Percentiles rank a stretch among this genome's conserved stretches.
phyloP scores from a whole-genome alignment of 116 monocot genomes.

The Posidonia oceanica region DNA sequence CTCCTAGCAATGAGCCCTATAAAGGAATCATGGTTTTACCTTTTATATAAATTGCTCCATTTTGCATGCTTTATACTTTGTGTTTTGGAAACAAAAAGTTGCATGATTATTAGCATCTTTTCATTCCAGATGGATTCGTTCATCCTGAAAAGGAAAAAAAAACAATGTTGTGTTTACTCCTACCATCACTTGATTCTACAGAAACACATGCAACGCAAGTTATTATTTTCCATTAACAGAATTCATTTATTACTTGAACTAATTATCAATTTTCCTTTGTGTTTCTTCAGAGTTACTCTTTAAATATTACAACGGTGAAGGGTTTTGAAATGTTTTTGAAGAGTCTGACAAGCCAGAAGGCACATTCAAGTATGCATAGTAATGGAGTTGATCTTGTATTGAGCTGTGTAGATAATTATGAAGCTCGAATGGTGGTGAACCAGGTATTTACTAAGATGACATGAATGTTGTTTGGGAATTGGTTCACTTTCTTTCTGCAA shows the following conservation, averaged over 20 bases:
- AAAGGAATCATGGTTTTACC: too few relatives aligned
- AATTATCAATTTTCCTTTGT: constrained; percentile 1
- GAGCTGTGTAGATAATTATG: constrained; percentile 98
- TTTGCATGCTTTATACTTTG: too few relatives aligned
- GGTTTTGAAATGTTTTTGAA: constrained; percentile 82
- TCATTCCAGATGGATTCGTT: too few relatives aligned
- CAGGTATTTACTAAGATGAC: constrained; percentile 32
- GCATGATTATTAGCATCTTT: too few relatives aligned
- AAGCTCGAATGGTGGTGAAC: constrained; percentile 96
- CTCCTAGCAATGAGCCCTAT: too few relatives aligned
- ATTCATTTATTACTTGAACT: neutral
- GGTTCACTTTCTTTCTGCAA: too few relatives aligned
- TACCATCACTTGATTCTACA: too few relatives aligned
- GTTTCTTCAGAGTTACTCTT: constrained; percentile 73
- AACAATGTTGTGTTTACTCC: too few relatives aligned
- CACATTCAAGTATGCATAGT: constrained; percentile 13
- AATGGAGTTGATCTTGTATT: constrained; percentile 90
- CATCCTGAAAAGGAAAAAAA: too few relatives aligned
- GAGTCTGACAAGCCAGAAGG: constrained; percentile 47
- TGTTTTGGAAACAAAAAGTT: too few relatives aligned
- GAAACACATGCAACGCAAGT: neutral
- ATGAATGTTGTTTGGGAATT: neutral
- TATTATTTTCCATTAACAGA: neutral
- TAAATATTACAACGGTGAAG: constrained; percentile 88
- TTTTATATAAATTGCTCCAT: too few relatives aligned